Conservation (phyloP, 768 basidiomycete genomes). For the Sarcodon sp. region DNA sequence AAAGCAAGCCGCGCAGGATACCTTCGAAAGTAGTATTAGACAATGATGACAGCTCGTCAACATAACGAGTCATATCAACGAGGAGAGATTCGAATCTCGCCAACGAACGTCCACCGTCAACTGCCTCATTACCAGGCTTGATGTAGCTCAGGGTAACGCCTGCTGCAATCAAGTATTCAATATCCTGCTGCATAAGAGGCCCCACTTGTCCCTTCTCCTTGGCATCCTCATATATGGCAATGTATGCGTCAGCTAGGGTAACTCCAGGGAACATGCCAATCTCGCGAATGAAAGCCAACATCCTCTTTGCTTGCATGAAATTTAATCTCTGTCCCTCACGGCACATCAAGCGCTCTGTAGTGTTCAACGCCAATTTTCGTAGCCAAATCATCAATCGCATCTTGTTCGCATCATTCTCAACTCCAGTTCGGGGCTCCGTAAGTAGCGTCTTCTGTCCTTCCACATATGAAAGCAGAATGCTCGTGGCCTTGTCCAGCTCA, state of each 20-base stretch:
- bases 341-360: too few relatives aligned
- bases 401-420: too few relatives aligned
- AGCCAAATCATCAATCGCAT: too few relatives aligned
- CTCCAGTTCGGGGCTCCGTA: too few relatives aligned
- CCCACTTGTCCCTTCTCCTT: neutral
- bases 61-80: neutral
- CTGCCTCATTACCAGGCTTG: neutral
- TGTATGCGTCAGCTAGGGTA: neutral
- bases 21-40: conserved; percentile 6
- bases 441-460: too few relatives aligned
- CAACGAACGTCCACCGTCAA: neutral
- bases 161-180: neutral
- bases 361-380: too few relatives aligned
- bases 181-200: neutral
- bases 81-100: neutral
- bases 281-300: too few relatives aligned
- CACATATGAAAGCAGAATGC: too few relatives aligned
- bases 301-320: too few relatives aligned
- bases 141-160: neutral
- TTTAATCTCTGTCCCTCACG: too few relatives aligned
- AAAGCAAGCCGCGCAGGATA: neutral
- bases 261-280: too few relatives aligned
- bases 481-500: too few relatives aligned
- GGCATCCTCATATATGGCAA: neutral
- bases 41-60: conserved; percentile 9